These are phyloP conservation scores for Sanghuangporus sanghuang DNA, from an alignment of 1,284 basidiomycete species.

Conservation along the genomic window DNA sequence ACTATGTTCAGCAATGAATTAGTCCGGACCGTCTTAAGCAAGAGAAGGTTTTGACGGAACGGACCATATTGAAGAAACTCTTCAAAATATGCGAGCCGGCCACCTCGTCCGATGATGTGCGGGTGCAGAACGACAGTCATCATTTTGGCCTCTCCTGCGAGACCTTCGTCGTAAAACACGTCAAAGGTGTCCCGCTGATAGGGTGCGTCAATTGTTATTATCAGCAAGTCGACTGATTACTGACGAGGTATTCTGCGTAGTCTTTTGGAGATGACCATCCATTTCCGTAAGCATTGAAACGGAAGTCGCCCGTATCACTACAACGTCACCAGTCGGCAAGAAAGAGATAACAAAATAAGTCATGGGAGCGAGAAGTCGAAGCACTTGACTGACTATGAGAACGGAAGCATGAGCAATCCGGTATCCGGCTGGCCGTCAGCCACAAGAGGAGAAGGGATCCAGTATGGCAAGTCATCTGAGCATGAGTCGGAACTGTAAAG, in stretches of 20 bases:
- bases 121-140: constrained; percentile 35
- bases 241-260: constrained; percentile 32
- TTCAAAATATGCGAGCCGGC: constrained; percentile 2
- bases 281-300: constrained; percentile 17
- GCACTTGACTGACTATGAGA: constrained; percentile 12
- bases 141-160: constrained; percentile 31
- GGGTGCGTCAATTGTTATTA: constrained; percentile 29
- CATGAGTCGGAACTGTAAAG: constrained; percentile 24
- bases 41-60: not conserved
- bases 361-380: not conserved
- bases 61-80: not conserved
- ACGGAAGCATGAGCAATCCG: constrained; percentile 28
- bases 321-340: not conserved
- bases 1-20: not conserved
- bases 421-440: constrained; percentile 10
- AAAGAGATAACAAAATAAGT: constrained; percentile 25
- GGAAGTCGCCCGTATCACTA: constrained; percentile 33
- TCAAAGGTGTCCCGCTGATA: constrained; percentile 25
- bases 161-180: not conserved
- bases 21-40: not conserved
- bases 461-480: constrained; percentile 36
- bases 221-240: not conserved
- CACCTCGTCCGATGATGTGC: constrained; percentile 21
- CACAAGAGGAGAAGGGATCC: constrained; percentile 24
- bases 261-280: constrained; percentile 24